A percentile compares a stretch with the other conserved stretches of the same genome.
phyloP scores from a whole-genome alignment of 306 rosid species.

The Mucuna pruriens region DNA sequence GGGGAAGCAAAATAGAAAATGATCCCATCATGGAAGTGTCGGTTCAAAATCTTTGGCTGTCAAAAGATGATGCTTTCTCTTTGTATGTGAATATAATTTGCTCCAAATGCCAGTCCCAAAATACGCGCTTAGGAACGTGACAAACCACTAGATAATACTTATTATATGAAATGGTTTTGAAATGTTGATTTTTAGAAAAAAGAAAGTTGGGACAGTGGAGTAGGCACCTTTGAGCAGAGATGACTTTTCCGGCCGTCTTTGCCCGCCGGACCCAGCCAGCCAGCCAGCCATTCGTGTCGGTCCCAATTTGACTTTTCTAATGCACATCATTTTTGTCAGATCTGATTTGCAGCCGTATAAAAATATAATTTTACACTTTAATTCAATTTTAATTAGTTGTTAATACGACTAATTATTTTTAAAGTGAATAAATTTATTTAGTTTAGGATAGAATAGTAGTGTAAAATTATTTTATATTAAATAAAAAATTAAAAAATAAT shows the following conservation, averaged over 20 bases:
- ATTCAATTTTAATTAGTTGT: too few relatives aligned
- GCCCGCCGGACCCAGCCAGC: neutral
- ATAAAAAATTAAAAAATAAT: neutral
- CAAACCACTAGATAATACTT: neutral
- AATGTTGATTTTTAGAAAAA: neutral
- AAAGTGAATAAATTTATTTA: too few relatives aligned
- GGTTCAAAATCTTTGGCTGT: neutral
- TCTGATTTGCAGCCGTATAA: too few relatives aligned
- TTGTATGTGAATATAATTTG: neutral
- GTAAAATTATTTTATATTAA: too few relatives aligned
- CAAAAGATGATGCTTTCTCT: neutral
- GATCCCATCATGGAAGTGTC: neutral
- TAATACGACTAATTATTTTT: too few relatives aligned
- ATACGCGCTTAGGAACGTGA: slow-evolving; percentile 14
- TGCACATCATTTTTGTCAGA: neutral
- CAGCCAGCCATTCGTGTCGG: neutral
- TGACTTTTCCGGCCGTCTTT: slow-evolving; percentile 17
- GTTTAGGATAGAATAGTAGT: too few relatives aligned
- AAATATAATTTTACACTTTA: too few relatives aligned
- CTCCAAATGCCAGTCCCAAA: slow-evolving; percentile 30
- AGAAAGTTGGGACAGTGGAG: neutral
- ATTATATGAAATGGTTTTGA: neutral
- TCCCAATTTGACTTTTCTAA: neutral
- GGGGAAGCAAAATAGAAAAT: neutral
- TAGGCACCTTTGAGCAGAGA: neutral